Percentiles rank a stretch among this genome's conserved stretches.
phyloP scores from a whole-genome alignment of 768 basidiomycete genomes.

The Tricholoma bakamatsutake region DNA sequence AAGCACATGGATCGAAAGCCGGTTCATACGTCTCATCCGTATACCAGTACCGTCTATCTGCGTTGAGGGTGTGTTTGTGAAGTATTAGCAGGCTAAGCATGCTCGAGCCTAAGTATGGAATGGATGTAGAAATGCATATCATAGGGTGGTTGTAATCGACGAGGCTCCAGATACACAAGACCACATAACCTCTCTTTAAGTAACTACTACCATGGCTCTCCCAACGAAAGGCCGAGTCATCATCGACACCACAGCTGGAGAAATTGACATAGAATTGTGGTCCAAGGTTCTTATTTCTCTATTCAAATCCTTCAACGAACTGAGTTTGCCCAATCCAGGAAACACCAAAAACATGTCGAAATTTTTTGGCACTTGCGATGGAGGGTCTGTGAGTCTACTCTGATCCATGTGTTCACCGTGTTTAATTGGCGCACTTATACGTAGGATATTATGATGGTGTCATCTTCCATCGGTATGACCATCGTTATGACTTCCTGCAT shows the following conservation, averaged over 20 bases:
- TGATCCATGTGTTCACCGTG: neutral
- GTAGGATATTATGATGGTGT: conserved; percentile 94
- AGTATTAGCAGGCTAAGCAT: no score
- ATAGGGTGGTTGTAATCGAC: no score
- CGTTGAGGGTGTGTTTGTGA: no score
- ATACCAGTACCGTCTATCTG: no score
- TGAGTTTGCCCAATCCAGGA: conserved; percentile 43
- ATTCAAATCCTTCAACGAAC: neutral
- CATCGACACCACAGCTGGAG: conserved; percentile 82
- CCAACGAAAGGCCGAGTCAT: conserved; percentile 85
- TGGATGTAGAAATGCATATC: no score
- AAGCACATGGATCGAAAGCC: no score
- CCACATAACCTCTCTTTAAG: no score
- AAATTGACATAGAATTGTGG: conserved; percentile 90
- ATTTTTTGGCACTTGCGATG: conserved; percentile 83
- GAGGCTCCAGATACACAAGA: no score
- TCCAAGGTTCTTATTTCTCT: conserved; percentile 57
- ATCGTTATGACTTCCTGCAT: neutral
- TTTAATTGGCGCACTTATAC: neutral
- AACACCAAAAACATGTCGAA: conserved; percentile 90
- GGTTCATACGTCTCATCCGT: no score
- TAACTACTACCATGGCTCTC: conserved; percentile 52
- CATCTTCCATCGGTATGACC: conserved; percentile 79
- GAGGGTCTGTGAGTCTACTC: conserved; percentile 59
- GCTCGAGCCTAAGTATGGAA: no score